Evolutionary conservation across 331 rosid species (phyloP).

Genomic region (Erythrophleum ivorense): DNA sequence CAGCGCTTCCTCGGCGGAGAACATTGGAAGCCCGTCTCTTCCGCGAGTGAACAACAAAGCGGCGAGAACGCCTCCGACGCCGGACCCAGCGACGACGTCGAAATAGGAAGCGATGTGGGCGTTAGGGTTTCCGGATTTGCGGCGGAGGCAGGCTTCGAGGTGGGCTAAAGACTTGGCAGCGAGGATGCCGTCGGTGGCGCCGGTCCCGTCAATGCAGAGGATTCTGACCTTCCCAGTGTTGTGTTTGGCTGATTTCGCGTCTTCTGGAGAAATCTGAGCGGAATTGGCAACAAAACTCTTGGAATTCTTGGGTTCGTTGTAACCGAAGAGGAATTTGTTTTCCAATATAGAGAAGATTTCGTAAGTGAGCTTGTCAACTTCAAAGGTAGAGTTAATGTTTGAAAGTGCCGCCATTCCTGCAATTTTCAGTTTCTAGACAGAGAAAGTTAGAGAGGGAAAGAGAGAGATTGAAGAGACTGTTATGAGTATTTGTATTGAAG

Average conservation of each 20-base stretch:
- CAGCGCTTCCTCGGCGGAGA: conserved; percentile 75
- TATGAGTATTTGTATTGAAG: background rate
- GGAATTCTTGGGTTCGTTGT: conserved; percentile 41
- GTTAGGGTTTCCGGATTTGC: conserved; percentile 60
- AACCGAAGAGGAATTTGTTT: conserved; percentile 84
- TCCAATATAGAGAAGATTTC: conserved; percentile 95
- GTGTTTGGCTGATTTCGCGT: conserved; percentile 42
- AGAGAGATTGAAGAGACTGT: background rate
- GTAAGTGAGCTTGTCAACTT: conserved; percentile 81
- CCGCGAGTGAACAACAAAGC: conserved; percentile 80
- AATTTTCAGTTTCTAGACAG: conserved; percentile 17
- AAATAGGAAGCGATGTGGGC: conserved; percentile 64
- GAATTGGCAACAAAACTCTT: conserved; percentile 28
- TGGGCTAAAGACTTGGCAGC: conserved; percentile 77
- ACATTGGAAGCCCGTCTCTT: conserved; percentile 60
- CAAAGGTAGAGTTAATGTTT: conserved; percentile 50
- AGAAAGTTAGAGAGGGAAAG: background rate
- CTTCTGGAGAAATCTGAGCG: conserved; percentile 25
- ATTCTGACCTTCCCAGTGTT: conserved; percentile 69
- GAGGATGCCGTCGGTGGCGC: conserved; percentile 84
- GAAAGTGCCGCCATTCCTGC: conserved; percentile 73
- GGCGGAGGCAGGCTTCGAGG: conserved; percentile 68
- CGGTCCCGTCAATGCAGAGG: conserved; percentile 83
- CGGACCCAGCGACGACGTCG: conserved; percentile 88
- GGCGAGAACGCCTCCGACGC: conserved; percentile 80